Conservation (phyloP, 805 yeast genomes). For the Metschnikowia gelsemii region DNA sequence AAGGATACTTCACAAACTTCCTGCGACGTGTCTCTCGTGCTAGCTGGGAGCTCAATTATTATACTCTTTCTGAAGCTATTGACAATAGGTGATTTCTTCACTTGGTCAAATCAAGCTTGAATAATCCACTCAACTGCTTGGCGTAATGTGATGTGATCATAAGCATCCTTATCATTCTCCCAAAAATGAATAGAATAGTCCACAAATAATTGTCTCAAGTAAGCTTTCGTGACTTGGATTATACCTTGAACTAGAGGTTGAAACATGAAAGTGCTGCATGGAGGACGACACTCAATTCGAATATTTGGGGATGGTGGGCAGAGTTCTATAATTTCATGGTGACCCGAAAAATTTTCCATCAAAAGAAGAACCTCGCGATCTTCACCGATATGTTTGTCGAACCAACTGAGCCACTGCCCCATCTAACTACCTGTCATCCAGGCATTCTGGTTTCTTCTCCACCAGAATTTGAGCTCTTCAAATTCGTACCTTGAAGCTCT, state of each 20-base stretch:
- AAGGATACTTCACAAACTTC: no score
- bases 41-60: no score
- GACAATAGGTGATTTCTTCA: not conserved
- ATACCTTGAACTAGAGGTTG: conserved; percentile 5
- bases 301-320: not conserved
- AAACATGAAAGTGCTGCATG: not conserved
- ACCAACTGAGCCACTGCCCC: conserved; percentile 1
- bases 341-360: conserved; percentile 3
- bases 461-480: not conserved
- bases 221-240: not conserved
- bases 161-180: not conserved
- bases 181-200: not conserved
- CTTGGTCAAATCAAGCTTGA: not conserved
- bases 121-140: conserved; percentile 1
- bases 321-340: not conserved
- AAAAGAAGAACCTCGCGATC: conserved; percentile 1
- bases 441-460: not conserved
- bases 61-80: conserved; percentile 1
- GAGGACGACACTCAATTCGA: not conserved
- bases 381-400: not conserved
- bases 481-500: not conserved
- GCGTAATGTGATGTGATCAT: not conserved
- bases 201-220: not conserved
- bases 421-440: conserved; percentile 3
- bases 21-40: no score